Evolutionary conservation across 371 early-diverging fungal genomes (phyloP).

Genomic region (Apophysomyces sp.): DNA sequence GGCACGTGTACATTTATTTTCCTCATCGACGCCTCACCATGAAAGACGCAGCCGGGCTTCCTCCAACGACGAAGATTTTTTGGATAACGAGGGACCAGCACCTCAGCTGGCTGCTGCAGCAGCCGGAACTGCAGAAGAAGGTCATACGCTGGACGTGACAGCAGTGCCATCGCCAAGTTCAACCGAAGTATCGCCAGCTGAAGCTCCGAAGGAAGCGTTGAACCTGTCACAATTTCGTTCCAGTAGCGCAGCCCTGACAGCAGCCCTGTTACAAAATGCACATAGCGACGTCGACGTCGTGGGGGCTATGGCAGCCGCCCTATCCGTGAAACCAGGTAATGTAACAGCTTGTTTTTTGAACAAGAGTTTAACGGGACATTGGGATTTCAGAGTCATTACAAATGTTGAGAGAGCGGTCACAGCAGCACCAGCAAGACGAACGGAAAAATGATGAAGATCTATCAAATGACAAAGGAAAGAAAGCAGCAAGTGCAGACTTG

Average conservation of each 20-base stretch:
- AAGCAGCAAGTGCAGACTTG: conserved; percentile 13
- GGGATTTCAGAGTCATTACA: neutral
- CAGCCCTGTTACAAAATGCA: conserved; percentile 25
- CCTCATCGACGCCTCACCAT: conserved; percentile 15
- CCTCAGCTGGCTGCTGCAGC: conserved; percentile 6
- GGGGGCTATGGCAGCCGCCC: conserved; percentile 38
- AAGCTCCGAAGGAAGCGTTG: neutral
- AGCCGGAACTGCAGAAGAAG: conserved; percentile 15
- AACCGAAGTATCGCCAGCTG: neutral
- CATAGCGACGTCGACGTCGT: conserved; percentile 27
- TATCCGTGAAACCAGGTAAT: conserved; percentile 36
- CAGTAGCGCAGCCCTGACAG: conserved; percentile 24
- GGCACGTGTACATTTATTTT: conserved; percentile 44
- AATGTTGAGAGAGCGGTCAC: neutral
- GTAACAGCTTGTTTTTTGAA: neutral
- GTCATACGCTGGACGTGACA: conserved; percentile 16
- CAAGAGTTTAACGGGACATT: neutral
- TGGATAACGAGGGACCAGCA: conserved; percentile 12
- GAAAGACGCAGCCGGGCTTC: conserved; percentile 5
- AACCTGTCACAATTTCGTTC: conserved; percentile 1
- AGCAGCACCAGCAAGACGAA: conserved; percentile 9
- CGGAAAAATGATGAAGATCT: neutral
- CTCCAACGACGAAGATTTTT: neutral
- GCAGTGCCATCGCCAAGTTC: conserved; percentile 16
- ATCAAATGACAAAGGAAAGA: conserved; percentile 12